Evolutionary conservation across 2,329 filamentous ascomycete genomes (phyloP).

Genomic region (Pseudopithomyces maydicus): DNA sequence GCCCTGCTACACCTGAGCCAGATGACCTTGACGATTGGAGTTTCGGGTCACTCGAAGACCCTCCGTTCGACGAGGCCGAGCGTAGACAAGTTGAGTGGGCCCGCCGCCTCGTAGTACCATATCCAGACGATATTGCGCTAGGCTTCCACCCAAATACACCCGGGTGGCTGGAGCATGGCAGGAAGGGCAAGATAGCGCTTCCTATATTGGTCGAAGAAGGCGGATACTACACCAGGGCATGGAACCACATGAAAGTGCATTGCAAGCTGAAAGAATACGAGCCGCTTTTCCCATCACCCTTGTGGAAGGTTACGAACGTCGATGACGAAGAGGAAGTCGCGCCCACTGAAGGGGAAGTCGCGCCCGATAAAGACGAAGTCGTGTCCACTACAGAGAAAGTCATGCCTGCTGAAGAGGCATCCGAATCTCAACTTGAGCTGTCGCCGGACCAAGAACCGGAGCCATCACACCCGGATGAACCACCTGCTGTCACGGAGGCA

Average conservation of each 20-base stretch:
- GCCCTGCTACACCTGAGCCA: conserved; percentile 1
- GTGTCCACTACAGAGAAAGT: neutral
- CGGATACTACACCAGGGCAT: neutral
- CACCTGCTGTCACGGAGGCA: neutral
- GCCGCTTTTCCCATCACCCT: neutral
- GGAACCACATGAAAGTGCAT: neutral
- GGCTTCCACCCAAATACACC: neutral
- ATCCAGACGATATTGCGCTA: neutral
- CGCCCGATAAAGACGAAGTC: neutral
- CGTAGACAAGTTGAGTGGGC: neutral
- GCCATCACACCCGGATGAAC: neutral
- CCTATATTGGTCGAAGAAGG: neutral
- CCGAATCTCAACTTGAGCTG: neutral
- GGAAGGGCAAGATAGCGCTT: neutral
- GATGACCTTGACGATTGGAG: neutral
- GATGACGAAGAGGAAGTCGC: neutral
- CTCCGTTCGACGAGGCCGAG: neutral
- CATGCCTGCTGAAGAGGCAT: neutral
- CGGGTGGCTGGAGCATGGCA: neutral
- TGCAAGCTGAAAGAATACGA: neutral
- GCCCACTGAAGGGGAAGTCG: neutral
- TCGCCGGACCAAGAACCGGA: neutral
- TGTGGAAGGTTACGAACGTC: too few species aligned
- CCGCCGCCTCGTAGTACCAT: neutral
- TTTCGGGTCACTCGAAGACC: neutral